Evolutionary conservation across 805 yeast genomes (phyloP).

Genomic region (Nakazawaea ishiwadae): DNA sequence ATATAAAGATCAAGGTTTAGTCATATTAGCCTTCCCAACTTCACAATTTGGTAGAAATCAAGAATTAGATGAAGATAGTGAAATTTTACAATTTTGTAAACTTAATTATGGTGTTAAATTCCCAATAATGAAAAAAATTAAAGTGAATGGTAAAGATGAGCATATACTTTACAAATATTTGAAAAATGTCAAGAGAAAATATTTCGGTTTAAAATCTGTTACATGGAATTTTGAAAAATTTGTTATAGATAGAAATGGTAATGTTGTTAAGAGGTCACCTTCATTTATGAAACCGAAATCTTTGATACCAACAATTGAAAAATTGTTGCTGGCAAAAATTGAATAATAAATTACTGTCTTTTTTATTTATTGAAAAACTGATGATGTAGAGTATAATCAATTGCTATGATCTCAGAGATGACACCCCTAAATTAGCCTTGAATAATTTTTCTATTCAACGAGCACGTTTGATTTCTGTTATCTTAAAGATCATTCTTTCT

Average conservation of each 20-base stretch:
- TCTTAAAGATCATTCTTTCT: too few species aligned
- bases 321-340: slow-evolving; percentile 37
- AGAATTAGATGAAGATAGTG: slow-evolving; percentile 56
- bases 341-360: background rate
- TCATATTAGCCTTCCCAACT: slow-evolving; percentile 74
- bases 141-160: slow-evolving; percentile 71
- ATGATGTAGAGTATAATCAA: too few species aligned
- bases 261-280: slow-evolving; percentile 50
- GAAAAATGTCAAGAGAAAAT: slow-evolving; percentile 49
- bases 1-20: slow-evolving; percentile 51
- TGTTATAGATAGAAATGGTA: slow-evolving; percentile 51
- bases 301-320: slow-evolving; percentile 55
- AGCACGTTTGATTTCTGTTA: too few species aligned
- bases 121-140: slow-evolving; percentile 72
- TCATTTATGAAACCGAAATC: slow-evolving; percentile 29
- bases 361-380: background rate
- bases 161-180: slow-evolving; percentile 71
- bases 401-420: too few species aligned
- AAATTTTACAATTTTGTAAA: slow-evolving; percentile 59
- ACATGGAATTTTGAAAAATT: slow-evolving; percentile 83
- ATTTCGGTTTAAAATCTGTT: slow-evolving; percentile 54
- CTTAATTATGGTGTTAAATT: slow-evolving; percentile 76
- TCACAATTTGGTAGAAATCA: slow-evolving; percentile 66
- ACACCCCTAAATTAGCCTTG: too few species aligned
- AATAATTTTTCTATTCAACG: too few species aligned